phyloP scores from a whole-genome alignment of 495 filamentous ascomycete species.

The Penicillium macrosclerotiorum region DNA sequence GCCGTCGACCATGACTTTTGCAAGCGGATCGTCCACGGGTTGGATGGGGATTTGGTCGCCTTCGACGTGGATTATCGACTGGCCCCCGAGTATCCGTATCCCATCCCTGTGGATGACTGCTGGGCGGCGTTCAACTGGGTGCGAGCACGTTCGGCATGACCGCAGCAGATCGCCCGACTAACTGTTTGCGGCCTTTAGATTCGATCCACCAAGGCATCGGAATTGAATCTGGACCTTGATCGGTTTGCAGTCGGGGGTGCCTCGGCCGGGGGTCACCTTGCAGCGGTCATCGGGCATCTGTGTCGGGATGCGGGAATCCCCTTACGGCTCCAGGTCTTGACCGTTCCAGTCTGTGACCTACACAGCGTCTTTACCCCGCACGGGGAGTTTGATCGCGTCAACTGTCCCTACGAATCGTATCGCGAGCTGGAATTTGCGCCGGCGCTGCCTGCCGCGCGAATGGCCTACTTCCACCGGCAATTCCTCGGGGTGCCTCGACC shows the following conservation, averaged over 20 bases:
- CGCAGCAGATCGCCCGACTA: not conserved
- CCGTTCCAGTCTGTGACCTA: conserved; percentile 37
- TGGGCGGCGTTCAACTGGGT: conserved; percentile 46
- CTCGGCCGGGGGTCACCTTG: conserved; percentile 42
- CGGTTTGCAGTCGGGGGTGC: conserved; percentile 33
- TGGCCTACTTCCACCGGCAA: conserved; percentile 40
- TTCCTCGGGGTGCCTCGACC: conserved; percentile 38
- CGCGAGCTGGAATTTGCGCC: conserved; percentile 40
- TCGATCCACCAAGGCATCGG: conserved; percentile 27
- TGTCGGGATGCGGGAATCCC: conserved; percentile 36
- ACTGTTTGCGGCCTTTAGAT: conserved; percentile 19
- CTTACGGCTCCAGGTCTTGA: conserved; percentile 33
- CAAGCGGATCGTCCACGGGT: conserved; percentile 32
- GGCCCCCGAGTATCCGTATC: conserved; percentile 36
- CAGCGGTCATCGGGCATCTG: conserved; percentile 35
- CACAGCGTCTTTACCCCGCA: conserved; percentile 33
- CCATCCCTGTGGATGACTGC: conserved; percentile 35
- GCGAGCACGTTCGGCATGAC: not conserved
- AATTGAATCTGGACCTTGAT: conserved; percentile 32
- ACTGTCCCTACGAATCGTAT: conserved; percentile 38
- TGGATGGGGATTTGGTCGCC: conserved; percentile 36
- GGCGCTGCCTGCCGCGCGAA: conserved; percentile 32
- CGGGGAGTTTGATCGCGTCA: conserved; percentile 33
- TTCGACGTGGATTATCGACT: conserved; percentile 42
- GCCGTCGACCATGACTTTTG: conserved; percentile 35